phyloP scores from a whole-genome alignment of 2,329 filamentous ascomycete genomes.

The Colletotrichum incanum region DNA sequence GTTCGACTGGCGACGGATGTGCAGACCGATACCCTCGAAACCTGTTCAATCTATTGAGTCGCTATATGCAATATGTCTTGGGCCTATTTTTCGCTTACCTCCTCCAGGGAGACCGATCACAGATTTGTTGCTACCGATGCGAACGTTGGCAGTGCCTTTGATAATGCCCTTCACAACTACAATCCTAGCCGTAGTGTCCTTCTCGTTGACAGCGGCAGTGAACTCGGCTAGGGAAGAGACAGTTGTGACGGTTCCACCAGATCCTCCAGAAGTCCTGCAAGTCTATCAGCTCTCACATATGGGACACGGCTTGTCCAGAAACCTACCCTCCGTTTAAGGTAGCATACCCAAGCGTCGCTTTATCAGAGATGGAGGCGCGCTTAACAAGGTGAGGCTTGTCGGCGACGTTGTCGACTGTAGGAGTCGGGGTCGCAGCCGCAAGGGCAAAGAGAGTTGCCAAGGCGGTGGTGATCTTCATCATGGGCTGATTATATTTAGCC shows the following conservation, averaged over 20 bases:
- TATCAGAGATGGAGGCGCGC: slow-evolving; percentile 45
- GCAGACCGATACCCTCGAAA: slow-evolving; percentile 55
- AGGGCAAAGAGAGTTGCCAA: slow-evolving; percentile 37
- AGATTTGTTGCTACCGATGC: slow-evolving; percentile 60
- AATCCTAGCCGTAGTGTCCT: slow-evolving; percentile 54
- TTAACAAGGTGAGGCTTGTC: slow-evolving; percentile 41
- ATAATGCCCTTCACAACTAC: slow-evolving; percentile 58
- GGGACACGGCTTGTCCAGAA: accelerated
- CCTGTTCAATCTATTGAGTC: slow-evolving; percentile 1
- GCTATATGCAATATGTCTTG: accelerated
- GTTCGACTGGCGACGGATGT: slow-evolving; percentile 62
- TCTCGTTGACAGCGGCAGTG: slow-evolving; percentile 60
- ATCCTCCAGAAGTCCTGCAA: slow-evolving; percentile 62
- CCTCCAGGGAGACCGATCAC: slow-evolving; percentile 55
- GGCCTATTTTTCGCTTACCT: background rate
- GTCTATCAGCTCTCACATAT: background rate
- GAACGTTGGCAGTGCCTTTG: slow-evolving; percentile 54
- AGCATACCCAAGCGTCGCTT: slow-evolving; percentile 59
- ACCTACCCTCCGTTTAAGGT: slow-evolving; percentile 57
- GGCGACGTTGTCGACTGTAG: slow-evolving; percentile 29
- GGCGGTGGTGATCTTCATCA: slow-evolving; percentile 38
- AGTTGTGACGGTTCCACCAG: slow-evolving; percentile 63
- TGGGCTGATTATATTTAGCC: background rate
- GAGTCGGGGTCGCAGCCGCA: slow-evolving; percentile 42
- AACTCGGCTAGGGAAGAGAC: slow-evolving; percentile 63